Evolutionary conservation across 2,329 filamentous ascomycete species (phyloP).

Genomic region (Trichoderma aggressivum): DNA sequence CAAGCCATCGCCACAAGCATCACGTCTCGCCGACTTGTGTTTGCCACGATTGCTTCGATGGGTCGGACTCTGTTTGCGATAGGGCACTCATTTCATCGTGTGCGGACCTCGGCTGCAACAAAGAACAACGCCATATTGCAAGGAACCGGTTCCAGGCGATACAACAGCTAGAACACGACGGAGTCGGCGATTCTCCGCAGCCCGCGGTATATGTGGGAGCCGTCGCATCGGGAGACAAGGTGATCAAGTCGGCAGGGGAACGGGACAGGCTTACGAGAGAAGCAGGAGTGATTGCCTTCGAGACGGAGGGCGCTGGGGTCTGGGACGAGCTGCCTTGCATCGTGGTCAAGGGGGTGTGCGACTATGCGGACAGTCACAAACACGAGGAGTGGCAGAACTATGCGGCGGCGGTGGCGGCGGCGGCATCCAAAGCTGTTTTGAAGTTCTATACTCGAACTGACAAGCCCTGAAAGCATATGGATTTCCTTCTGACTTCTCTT

Average conservation of each 20-base stretch:
- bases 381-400: conserved; percentile 36
- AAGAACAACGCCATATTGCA: too few relatives aligned
- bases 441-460: background rate
- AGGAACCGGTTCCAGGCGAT: background rate
- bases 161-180: background rate
- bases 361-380: conserved; percentile 41
- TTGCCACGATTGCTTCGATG: conserved; percentile 9
- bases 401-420: conserved; percentile 35
- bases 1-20: conserved; percentile 34
- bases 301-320: conserved; percentile 34
- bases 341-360: conserved; percentile 36
- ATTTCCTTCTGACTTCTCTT: too few relatives aligned
- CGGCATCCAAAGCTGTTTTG: conserved; percentile 5
- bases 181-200: background rate
- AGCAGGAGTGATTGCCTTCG: conserved; percentile 29
- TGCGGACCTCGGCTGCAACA: conserved; percentile 17
- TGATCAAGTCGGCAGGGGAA: background rate
- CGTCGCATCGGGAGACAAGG: background rate
- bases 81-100: conserved; percentile 12
- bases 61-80: conserved; percentile 13
- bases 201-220: background rate
- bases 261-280: conserved; percentile 30
- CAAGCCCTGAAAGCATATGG: background rate
- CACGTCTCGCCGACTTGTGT: conserved; percentile 8
- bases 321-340: conserved; percentile 33